Evolutionary conservation across 2,329 filamentous ascomycete species (phyloP), one percentile per base, ranked within the genome.

Genomic region (Rutstroemia sp.): DNA sequence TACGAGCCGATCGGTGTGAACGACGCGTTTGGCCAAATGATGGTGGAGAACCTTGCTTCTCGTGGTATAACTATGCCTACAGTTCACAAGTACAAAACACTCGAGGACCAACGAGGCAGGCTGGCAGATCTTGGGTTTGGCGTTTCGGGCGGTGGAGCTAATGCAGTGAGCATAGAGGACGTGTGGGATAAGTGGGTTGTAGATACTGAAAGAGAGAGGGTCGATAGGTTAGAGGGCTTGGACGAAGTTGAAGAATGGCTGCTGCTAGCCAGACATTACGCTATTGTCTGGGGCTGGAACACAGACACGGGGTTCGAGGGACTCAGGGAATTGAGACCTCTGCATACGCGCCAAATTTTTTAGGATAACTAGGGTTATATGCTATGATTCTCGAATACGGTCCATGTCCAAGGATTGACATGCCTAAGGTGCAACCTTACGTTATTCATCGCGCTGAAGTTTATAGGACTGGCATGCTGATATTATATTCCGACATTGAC

Each of bases 201-300:
- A 0, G 68, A 76, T 0, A 74, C 75, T 2, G 92, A 97, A 72
- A 92, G 89, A 71, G 85, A 88, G 66, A 77, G 92, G 48, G 83
- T 97, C 1, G 86, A 92, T 61, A 72, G 75, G 10, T 70, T 96
- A 25, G 92, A 99, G 70, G 91, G 94, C 66, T 72, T 99, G 60
- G 94, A 99, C 73, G 94, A 99, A 72, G 80, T 96, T 23, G 94
- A 99, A 72, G 94, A 99, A 73, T 95, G 94, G 87, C 79, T 86
- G 66, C 72, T 99, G 63, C 72, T 99, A 64, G 89, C 91, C 0
- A 82, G 80, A 61, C 94, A 99, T 75, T 99, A 99, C 67, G 84
- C 92, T 61, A 80, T 99, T 45, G 85, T 84, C 4, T 97, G 92
- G 92, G 94, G 86, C 1, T 95, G 88, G 82, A 84, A 38, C 14